Percentiles rank a stretch among this genome's conserved stretches.
Evolutionary conservation across 2,329 filamentous ascomycete species (phyloP).

Genomic region (Cercospora sp.): DNA sequence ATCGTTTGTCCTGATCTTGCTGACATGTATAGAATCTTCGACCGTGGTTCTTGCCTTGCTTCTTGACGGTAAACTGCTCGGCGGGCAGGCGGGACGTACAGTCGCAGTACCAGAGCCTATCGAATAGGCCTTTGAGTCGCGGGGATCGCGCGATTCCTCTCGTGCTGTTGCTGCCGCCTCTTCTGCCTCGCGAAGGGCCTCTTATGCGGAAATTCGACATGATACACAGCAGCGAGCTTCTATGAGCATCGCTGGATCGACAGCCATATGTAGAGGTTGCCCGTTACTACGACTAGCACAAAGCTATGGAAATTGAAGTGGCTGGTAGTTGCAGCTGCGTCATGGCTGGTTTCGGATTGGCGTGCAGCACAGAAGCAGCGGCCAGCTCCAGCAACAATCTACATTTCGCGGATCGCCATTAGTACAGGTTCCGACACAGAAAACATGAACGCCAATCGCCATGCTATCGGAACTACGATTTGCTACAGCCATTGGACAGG

Average conservation of each 20-base stretch:
- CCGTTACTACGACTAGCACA: neutral
- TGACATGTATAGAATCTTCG: constrained; percentile 59
- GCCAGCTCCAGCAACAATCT: no score
- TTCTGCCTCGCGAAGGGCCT: constrained; percentile 5
- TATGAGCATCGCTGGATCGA: neutral
- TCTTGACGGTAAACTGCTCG: constrained; percentile 58
- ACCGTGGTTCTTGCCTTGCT: constrained; percentile 58
- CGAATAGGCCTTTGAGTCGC: constrained; percentile 35
- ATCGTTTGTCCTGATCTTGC: constrained; percentile 50
- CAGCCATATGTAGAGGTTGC: neutral
- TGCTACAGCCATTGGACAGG: neutral
- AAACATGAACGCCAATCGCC: neutral
- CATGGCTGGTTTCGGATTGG: neutral
- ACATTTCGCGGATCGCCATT: neutral
- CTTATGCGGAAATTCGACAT: neutral
- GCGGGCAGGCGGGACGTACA: constrained; percentile 58
- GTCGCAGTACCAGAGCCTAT: constrained; percentile 55
- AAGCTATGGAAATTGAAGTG: neutral
- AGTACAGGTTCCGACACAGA: neutral
- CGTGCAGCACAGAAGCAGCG: neutral
- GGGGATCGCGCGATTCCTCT: constrained; percentile 5
- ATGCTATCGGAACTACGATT: neutral
- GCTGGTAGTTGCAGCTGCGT: neutral
- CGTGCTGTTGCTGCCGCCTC: constrained; percentile 12
- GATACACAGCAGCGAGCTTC: neutral